Base-by-base conservation (phyloP, 345 rosid species). In the Chamaenerion angustifolium region DNA sequence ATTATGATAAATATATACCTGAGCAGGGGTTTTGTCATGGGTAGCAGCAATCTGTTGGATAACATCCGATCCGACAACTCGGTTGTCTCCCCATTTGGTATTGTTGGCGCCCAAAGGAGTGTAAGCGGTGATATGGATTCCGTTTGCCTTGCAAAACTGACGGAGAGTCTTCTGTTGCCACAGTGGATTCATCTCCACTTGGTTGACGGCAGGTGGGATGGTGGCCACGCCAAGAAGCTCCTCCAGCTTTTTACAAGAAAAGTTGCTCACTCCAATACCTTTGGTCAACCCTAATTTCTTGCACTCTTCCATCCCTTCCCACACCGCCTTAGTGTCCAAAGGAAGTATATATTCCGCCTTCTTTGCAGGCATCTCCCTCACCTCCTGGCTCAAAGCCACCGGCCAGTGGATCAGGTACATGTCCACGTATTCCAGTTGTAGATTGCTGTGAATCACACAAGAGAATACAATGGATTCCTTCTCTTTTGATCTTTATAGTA, bases 261-360 rank as follows among this genome's bases (percentile, higher is more conserved):
- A 63, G 45, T 68, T 68, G 10, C 72, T 46, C 31, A 63, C 68
- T 4, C 68, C 64, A 19, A 68, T 63, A 51, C 60, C 61, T 27
- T 58, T 68, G 15, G 72, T 41, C 40, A 63, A 61, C 42, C 68
- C 65, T 13, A 68, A 57, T 19, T 15, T 31, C 35, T 63, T 51
- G 52, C 56, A 46, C 19, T 64, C 67, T 51, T 71, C 70, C 72
- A 67, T 71, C 42, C 45, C 62, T 71, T 64, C 60, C 76, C 72
- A 71, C 6, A 71, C 72, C 1, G 61, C 51, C 18, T 55, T 58
- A 1, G 60, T 13, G 42, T 71, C 70, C 3, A 71, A n/a, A 6
- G 56, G 62, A 15, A 42, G 25, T 10, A 67, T 16, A 43, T 54
- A 19, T 37, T 67, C 64, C 40, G 40, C 48, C 2, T 45, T 50